Evolutionary conservation across 2,329 filamentous ascomycete genomes (phyloP), one percentile per base, ranked within the genome.

Genomic region (Pseudogymnoascus sp.): DNA sequence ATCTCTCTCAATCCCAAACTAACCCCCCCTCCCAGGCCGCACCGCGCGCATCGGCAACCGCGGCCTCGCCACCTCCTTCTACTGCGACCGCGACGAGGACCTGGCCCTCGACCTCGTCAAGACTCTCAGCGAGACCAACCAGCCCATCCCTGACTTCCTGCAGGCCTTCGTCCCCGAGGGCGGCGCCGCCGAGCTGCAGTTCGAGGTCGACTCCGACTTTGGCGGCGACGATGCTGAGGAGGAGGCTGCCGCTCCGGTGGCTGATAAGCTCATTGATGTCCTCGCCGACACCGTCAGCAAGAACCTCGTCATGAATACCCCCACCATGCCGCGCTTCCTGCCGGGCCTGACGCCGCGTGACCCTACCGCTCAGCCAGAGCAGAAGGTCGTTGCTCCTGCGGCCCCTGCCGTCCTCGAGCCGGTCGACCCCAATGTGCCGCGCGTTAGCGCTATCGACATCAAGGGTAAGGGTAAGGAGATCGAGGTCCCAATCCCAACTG

Each of bases 31-130:
- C 1, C 60, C 64, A 91, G 89, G 95, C 65, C 93, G 95, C 65
- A 99, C 95, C 68, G 95, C 90, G 62, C 91, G 95, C 61, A 97
- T 97, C 71, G 95, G 95, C 2, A 90, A 96, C 68, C 82, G 83
- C 49, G 95, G 95, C 16, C 78, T 92, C 4, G 93, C 95, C 0
- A 93, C 90, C 0, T 96, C 93, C 0, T 93, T 99, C 78, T 97
- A 88, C 79, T 91, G 88, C 25, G 87, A 93, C 0, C 79, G 82
- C 0, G 90, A 97, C 69, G 84, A 89, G 62, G 82, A 87, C 2
- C 77, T 97, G 43, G 91, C 83, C 0, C 80, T 83, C 8, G 85
- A 89, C 1, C 80, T 99, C 0, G 89, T 91, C 38, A 92, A 93
- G 73, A 86, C 91, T 5, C 80, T 99, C 0, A 71, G 96, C 0